Base-by-base conservation (phyloP, 2,329 filamentous ascomycete genomes). In the Sporothrix brasiliensis region DNA sequence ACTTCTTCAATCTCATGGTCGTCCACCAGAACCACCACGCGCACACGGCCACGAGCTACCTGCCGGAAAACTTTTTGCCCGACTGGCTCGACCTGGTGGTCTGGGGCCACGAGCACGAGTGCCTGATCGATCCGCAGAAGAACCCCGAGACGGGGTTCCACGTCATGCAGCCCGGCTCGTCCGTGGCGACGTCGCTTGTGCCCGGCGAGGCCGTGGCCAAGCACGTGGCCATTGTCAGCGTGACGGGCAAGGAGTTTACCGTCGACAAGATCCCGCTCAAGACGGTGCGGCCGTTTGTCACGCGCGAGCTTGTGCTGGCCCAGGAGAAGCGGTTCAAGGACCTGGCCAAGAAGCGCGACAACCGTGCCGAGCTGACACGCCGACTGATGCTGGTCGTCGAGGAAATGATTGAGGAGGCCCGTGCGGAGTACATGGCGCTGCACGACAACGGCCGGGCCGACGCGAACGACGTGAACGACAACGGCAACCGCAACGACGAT, bases 31-130 rank as follows among this genome's bases (percentile, higher is more conserved):
- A 99, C 75, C 95, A 98, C 77, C 89, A 95, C 76, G 92, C 94
- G 0, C 91, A 97, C 77, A 97, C 92, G 0, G 88, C 94, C 21
- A 98, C 94, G 0, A 91, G 92, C n/a, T 98, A 97, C 77, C 85
- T 99, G 0, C 94, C 96, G 0, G 96, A 99, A 77, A 93, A 91
- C 75, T 95, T 97, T 76, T 83, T 99, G 0, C 96, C 95, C 0
- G 89, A 93, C 21, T 98, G 96, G 82, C 83, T 99, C 73, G 91
- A 99, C 77, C 84, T 99, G 4, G 88, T 99, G 0, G 87, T 99
- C 67, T 99, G 95, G 95, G 95, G 95, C 3, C 95, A 99, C 76
- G 95, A 99, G 79, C 95, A 99, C 77, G 94, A 99, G 79, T 99
- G 95, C 77, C 79, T 94, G 9, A 97, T 99, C 73, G 89, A 97